These are phyloP conservation scores for Microcos paniculata DNA, from an alignment of 345 rosid genomes.

Conservation along the genomic window DNA sequence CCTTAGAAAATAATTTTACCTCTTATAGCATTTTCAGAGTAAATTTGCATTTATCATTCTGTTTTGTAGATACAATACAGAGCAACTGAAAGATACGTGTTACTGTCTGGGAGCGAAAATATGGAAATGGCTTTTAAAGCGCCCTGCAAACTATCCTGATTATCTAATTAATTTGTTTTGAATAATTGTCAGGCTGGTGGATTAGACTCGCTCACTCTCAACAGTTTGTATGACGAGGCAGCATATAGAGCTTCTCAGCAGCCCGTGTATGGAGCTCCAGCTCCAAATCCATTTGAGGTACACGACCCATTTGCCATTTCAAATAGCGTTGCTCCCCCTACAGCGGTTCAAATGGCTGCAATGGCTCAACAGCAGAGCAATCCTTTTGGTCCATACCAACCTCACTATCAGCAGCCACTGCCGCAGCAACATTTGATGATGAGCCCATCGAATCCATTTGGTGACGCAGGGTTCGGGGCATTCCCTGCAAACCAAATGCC, in stretches of 20 bases:
- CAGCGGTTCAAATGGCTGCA: constrained; percentile 54
- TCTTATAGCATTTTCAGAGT: background rate
- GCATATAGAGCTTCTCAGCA: constrained; percentile 85
- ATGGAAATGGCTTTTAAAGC: background rate
- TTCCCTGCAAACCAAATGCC: constrained; percentile 30
- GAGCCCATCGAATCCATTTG: constrained; percentile 71
- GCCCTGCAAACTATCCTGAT: background rate
- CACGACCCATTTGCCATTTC: constrained; percentile 72
- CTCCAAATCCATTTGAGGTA: constrained; percentile 87
- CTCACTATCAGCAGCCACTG: constrained; percentile 41
- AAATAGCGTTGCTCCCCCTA: constrained; percentile 48
- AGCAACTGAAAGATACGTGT: background rate
- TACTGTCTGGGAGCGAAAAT: background rate
- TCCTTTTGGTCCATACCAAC: constrained; percentile 72
- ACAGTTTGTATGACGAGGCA: constrained; percentile 81
- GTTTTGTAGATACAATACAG: background rate
- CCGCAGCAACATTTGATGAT: constrained; percentile 52
- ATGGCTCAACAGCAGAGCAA: constrained; percentile 56
- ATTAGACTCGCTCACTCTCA: constrained; percentile 78
- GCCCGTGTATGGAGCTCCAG: constrained; percentile 75
- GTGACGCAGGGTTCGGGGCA: constrained; percentile 54
- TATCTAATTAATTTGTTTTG: background rate
- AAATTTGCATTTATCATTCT: background rate
- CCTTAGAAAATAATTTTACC: background rate
- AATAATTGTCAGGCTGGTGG: constrained; percentile 78